Evolutionary conservation across 2,329 filamentous ascomycete genomes (phyloP).

Genomic region (Lachnellula cervina): DNA sequence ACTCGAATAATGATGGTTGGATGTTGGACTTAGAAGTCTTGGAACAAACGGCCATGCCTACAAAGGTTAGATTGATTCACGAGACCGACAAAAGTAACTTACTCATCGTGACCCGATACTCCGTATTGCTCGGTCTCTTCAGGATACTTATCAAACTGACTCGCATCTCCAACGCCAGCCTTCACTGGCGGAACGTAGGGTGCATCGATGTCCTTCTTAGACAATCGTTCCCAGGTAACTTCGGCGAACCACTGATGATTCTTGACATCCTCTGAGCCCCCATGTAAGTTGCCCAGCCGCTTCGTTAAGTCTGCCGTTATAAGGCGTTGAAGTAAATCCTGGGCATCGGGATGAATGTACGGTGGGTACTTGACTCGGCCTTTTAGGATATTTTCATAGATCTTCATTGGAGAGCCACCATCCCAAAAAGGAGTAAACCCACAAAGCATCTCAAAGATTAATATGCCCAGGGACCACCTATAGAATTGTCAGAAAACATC

Average conservation of each 20-base stretch:
- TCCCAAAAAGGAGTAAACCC: constrained; percentile 99
- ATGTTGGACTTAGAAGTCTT: not conserved
- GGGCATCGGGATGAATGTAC: constrained; percentile 91
- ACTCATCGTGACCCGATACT: constrained; percentile 74
- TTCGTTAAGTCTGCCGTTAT: constrained; percentile 96
- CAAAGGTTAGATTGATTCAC: not conserved
- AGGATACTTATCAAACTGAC: constrained; percentile 96
- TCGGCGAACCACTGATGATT: constrained; percentile 94
- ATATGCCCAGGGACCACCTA: constrained; percentile 97
- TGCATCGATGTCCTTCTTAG: constrained; percentile 95
- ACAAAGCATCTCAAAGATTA: constrained; percentile 99
- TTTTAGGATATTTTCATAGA: constrained; percentile 98
- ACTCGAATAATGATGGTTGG: not conserved
- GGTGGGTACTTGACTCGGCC: constrained; percentile 94
- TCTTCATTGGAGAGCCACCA: constrained; percentile 94
- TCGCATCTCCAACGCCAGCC: constrained; percentile 89
- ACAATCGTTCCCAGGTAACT: constrained; percentile 93
- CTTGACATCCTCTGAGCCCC: constrained; percentile 88
- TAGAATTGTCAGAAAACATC: constrained; percentile 12
- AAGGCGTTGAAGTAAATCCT: constrained; percentile 84
- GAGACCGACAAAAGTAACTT: constrained; percentile 41
- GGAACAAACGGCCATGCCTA: constrained; percentile 3
- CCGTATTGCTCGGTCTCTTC: constrained; percentile 96
- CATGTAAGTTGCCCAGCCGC: constrained; percentile 87
- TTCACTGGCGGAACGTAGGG: constrained; percentile 96